Conservation (phyloP, 208 protist species). For the Leishmania amazonensis region DNA sequence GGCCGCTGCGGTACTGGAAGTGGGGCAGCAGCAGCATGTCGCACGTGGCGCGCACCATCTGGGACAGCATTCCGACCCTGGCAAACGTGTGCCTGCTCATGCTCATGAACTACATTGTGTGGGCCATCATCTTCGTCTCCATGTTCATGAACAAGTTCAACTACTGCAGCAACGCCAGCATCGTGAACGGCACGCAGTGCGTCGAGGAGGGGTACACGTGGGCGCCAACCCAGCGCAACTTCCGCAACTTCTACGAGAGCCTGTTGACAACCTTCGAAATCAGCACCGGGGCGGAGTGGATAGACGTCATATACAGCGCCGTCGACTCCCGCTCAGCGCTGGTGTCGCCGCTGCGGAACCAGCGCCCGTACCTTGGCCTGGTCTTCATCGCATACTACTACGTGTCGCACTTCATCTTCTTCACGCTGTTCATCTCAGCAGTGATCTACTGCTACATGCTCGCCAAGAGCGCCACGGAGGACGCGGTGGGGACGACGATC, state of each 20-base stretch:
- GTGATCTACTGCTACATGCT: conserved; percentile 91
- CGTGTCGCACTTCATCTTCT: conserved; percentile 85
- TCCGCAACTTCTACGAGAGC: conserved; percentile 89
- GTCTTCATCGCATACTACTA: conserved; percentile 94
- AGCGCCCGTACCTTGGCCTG: conserved; percentile 73
- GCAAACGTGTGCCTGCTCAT: conserved; percentile 87
- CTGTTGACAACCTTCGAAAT: conserved; percentile 91
- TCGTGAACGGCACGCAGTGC: conserved; percentile 52
- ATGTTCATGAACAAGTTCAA: conserved; percentile 91
- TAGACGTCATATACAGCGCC: conserved; percentile 83
- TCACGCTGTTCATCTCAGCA: conserved; percentile 90
- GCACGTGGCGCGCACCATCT: conserved; percentile 68
- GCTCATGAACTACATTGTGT: conserved; percentile 92
- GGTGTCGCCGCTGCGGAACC: conserved; percentile 50
- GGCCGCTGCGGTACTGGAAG: conserved; percentile 59
- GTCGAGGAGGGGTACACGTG: conserved; percentile 40
- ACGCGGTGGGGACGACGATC: conserved; percentile 60
- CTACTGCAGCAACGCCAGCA: conserved; percentile 58
- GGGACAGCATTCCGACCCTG: conserved; percentile 78
- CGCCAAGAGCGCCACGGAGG: conserved; percentile 65
- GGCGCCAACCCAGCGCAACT: conserved; percentile 71
- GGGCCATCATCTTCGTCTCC: conserved; percentile 90
- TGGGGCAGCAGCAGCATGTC: conserved; percentile 62
- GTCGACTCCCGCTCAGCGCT: conserved; percentile 72
- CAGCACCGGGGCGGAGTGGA: conserved; percentile 89